A percentile compares a stretch with the other conserved stretches of the same genome.
phyloP scores from a whole-genome alignment of 495 filamentous ascomycete genomes.

The Neurospora discreta region DNA sequence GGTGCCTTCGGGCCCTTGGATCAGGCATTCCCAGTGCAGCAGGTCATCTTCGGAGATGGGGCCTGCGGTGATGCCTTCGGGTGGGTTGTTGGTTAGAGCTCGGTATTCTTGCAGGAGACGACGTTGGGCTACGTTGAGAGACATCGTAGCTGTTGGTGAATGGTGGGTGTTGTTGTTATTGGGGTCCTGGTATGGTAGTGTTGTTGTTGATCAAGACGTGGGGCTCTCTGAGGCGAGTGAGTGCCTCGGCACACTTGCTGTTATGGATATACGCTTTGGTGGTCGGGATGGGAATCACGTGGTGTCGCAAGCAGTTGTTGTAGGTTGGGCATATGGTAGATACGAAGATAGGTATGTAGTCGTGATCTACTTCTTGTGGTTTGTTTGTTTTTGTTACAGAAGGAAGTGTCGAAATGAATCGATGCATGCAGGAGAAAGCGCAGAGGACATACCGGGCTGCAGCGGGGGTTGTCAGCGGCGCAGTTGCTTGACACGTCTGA shows the following conservation, averaged over 20 bases:
- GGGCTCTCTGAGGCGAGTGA: neutral
- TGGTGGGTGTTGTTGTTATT: neutral
- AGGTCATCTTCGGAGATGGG: conserved; percentile 92
- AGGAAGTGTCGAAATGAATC: neutral
- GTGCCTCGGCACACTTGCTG: neutral
- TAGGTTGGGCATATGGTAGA: neutral
- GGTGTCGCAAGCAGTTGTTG: neutral
- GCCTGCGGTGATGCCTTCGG: conserved; percentile 90
- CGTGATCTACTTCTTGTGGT: neutral
- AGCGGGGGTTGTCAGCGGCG: neutral
- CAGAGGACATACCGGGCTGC: neutral
- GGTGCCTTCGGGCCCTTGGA: conserved; percentile 89
- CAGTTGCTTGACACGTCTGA: neutral
- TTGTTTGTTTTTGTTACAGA: neutral
- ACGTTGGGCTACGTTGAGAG: conserved; percentile 65
- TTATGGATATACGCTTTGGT: neutral
- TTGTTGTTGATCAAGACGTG: too few relatives aligned
- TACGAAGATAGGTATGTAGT: neutral
- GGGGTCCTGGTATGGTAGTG: neutral
- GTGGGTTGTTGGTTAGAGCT: conserved; percentile 57
- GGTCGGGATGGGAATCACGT: neutral
- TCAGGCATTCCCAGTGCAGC: conserved; percentile 92
- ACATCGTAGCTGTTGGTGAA: conserved; percentile 28
- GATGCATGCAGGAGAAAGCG: neutral
- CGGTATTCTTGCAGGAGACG: conserved; percentile 97